Percentiles rank a stretch among this genome's conserved stretches.
These are phyloP conservation scores for Citrullus amarus DNA, from an alignment of 306 rosid species.

Conservation along the genomic window DNA sequence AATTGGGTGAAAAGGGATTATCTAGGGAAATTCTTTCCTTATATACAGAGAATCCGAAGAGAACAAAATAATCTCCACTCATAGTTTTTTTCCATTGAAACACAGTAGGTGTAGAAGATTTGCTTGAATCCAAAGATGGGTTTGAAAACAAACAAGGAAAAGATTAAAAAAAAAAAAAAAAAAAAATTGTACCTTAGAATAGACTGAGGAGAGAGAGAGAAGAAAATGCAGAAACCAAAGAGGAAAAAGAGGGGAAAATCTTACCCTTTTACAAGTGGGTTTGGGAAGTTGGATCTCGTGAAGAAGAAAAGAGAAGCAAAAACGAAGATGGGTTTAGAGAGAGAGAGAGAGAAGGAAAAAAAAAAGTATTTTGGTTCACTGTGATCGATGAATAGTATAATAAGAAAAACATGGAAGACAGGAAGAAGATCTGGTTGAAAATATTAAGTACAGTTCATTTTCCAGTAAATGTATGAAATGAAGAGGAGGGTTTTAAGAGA, in stretches of 20 bases:
- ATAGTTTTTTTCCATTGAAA: background rate
- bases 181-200: background rate
- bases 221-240: background rate
- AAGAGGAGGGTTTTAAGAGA: no score
- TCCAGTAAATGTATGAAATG: background rate
- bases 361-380: conserved; percentile 21
- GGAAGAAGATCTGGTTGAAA: conserved; percentile 5
- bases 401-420: background rate
- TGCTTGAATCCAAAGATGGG: background rate
- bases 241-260: background rate
- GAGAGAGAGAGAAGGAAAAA: background rate
- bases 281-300: conserved; percentile 50
- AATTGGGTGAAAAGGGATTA: background rate
- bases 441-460: conserved; percentile 2
- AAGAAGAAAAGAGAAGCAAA: conserved; percentile 19
- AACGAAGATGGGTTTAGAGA: conserved; percentile 3
- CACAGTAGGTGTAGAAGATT: background rate
- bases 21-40: background rate
- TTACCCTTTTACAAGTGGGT: conserved; percentile 13
- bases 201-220: background rate
- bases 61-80: background rate
- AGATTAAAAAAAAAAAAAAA: background rate
- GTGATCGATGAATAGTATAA: conserved; percentile 21
- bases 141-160: background rate
- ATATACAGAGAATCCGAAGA: background rate